Base-by-base conservation (phyloP, 2,329 filamentous ascomycete species). In the Chaetomiaceae sp. region DNA sequence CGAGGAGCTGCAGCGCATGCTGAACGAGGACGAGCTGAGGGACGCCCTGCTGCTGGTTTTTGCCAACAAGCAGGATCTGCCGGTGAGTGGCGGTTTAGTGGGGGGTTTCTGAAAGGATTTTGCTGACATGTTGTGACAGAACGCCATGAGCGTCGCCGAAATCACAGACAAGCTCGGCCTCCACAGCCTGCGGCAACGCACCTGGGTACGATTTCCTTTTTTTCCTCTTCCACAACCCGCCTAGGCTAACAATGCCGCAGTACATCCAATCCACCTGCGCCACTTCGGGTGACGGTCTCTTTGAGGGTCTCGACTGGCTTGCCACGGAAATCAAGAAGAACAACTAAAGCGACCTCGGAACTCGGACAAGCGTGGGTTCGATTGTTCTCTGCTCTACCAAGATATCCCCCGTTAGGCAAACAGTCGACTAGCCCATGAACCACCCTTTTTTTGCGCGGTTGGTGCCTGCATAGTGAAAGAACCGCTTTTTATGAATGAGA, bases 161-260 rank as follows among this genome's bases (percentile, higher is more conserved):
- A 97, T 99, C 76, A 99, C 94, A 75, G 92, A 99, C 81, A 96
- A 97, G 86, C 90, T 99, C 75, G 94, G 94, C 72, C 91, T 99
- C 69, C 92, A 97, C 86, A 95, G 89, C 80, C 82, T 99, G 83
- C 90, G 91, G 83, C 90, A 96, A 81, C 91, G 94, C 75, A 88
- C 90, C 69, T 99, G 94, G 94, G 94, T 99, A 91, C 74, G 91
- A 49, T 79, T 61, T 40, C 57, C 37, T 23, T 52, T 47, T 31
- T 43, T 42, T 36, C 34, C n/a, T 34, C 23, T n/a, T 14, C 45
- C 20, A 14, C 20, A 6, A 27, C 14, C 42, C 37, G 29, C 1
- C 36, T 29, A n/a, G 34, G 19, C 59, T 60, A 57, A 55, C 54
- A 19, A 27, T 51, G 33, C 48, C 11, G 36, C 63, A 91, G 92